Conservation (phyloP, 2,329 filamentous ascomycete genomes). For the Stagonosporopsis chrysanthemi region DNA sequence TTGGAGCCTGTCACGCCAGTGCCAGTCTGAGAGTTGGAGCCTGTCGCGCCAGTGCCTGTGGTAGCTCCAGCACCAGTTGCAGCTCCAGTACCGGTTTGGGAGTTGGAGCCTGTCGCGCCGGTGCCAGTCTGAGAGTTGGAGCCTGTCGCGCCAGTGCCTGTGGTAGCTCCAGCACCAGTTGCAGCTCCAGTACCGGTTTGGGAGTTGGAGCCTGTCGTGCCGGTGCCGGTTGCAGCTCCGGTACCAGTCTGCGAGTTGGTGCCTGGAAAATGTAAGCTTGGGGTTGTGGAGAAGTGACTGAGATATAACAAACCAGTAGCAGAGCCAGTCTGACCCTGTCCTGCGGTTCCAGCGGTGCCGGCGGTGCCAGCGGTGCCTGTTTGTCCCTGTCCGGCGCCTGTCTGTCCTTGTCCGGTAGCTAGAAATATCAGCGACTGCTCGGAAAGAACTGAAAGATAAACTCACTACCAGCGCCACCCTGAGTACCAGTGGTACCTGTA, state of each 20-base stretch:
- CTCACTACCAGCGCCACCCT: constrained; percentile 3
- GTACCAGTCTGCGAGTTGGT: background rate
- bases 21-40: too few relatives aligned
- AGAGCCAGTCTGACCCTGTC: background rate
- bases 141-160: too few relatives aligned
- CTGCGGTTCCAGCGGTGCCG: background rate
- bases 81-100: constrained; percentile 12
- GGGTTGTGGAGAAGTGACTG: background rate
- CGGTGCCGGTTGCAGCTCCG: constrained; percentile 5
- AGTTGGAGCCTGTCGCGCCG: constrained; percentile 4
- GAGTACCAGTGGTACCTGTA: background rate
- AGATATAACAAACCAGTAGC: background rate
- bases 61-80: constrained; percentile 12
- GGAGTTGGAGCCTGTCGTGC: too few relatives aligned
- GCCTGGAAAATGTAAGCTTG: background rate
- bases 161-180: too few relatives aligned
- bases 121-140: too few relatives aligned
- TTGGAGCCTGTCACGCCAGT: constrained; percentile 1
- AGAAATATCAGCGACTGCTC: background rate
- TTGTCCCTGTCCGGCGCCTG: background rate
- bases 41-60: background rate
- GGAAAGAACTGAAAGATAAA: background rate
- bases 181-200: background rate
- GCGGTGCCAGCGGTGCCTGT: background rate
- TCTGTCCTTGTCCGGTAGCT: constrained; percentile 1